A percentile compares a stretch with the other conserved stretches of the same genome.
Evolutionary conservation across 768 basidiomycete genomes (phyloP).

Genomic region (Tricholoma matsutake): DNA sequence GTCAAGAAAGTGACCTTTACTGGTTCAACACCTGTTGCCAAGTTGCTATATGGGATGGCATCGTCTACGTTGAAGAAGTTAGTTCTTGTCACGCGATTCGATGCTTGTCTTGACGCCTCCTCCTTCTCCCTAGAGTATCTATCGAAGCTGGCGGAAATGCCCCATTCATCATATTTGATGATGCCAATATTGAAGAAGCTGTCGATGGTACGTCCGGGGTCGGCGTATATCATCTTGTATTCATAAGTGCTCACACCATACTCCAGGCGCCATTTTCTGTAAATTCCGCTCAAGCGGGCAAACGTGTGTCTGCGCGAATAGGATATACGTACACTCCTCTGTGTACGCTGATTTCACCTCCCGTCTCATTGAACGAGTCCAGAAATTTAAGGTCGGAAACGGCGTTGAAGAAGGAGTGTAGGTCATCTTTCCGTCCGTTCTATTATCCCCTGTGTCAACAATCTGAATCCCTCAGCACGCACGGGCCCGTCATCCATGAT

Average conservation of each 20-base stretch:
- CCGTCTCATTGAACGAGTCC: constrained; percentile 78
- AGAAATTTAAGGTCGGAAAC: constrained; percentile 83
- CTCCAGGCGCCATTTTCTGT: constrained; percentile 61
- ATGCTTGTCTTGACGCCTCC: neutral
- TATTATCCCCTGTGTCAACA: neutral
- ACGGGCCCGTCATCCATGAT: constrained; percentile 90
- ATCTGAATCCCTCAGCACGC: constrained; percentile 54
- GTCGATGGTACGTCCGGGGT: constrained; percentile 60
- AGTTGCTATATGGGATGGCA: constrained; percentile 68
- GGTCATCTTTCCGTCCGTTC: constrained; percentile 20
- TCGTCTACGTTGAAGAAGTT: constrained; percentile 82
- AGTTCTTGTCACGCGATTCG: constrained; percentile 14
- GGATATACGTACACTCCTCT: constrained; percentile 88
- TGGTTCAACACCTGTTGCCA: constrained; percentile 81
- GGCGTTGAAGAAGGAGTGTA: constrained; percentile 79
- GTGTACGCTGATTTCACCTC: constrained; percentile 93
- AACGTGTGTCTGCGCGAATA: constrained; percentile 85
- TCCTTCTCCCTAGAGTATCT: constrained; percentile 44
- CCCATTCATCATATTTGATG: constrained; percentile 96
- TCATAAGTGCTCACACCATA: neutral
- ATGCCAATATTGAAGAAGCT: constrained; percentile 90
- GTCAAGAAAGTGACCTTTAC: constrained; percentile 93
- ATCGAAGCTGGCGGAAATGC: constrained; percentile 93
- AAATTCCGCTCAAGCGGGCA: constrained; percentile 84
- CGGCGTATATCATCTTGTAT: neutral